These are phyloP conservation scores for Sarocladium oryzae DNA, from an alignment of 2,329 filamentous ascomycete genomes.

Conservation along the genomic window DNA sequence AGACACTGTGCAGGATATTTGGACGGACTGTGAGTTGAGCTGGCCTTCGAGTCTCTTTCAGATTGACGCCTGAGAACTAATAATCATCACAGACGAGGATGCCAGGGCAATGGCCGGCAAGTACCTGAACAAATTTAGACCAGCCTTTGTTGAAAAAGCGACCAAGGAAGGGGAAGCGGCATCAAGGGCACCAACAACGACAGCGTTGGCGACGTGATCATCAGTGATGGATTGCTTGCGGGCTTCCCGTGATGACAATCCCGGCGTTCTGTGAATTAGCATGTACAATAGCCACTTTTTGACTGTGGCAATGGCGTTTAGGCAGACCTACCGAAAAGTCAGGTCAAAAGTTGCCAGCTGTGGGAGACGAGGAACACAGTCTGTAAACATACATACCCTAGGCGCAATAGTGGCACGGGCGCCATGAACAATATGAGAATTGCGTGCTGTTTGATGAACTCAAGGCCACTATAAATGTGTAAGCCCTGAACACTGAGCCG, in stretches of 20 bases:
- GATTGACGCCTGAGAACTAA: too few relatives aligned
- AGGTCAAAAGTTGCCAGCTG: neutral
- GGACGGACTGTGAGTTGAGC: constrained; percentile 55
- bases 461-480: too few relatives aligned
- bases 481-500: constrained; percentile 1
- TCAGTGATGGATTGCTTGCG: neutral
- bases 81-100: constrained; percentile 57
- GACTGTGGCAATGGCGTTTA: neutral
- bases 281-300: neutral
- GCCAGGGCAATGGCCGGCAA: constrained; percentile 56
- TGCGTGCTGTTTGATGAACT: too few relatives aligned
- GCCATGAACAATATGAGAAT: too few relatives aligned
- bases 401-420: too few relatives aligned
- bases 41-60: too few relatives aligned
- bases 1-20: constrained; percentile 60
- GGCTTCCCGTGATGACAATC: neutral
- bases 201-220: constrained; percentile 25
- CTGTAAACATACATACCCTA: too few relatives aligned
- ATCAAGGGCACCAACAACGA: constrained; percentile 15
- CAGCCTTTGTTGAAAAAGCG: constrained; percentile 37
- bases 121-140: constrained; percentile 55
- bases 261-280: neutral
- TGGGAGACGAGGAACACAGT: too few relatives aligned
- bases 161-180: constrained; percentile 14
- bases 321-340: neutral